These are phyloP conservation scores for Domatiomyces globalis DNA, from an alignment of 2,329 filamentous ascomycete genomes.

Conservation along the genomic window DNA sequence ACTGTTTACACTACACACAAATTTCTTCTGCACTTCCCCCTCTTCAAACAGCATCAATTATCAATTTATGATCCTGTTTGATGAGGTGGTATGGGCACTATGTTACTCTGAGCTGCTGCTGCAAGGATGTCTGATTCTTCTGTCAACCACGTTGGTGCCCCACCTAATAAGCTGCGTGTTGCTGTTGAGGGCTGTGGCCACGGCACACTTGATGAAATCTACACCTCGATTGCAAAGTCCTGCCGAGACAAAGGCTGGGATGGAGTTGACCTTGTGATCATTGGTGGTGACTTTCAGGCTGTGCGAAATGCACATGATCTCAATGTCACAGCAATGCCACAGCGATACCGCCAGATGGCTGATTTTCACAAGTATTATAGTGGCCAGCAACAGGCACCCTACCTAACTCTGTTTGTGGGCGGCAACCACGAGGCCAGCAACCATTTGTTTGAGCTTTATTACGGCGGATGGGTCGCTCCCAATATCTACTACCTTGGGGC, in stretches of 20 bases:
- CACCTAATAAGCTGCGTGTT: conserved; percentile 43
- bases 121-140: neutral
- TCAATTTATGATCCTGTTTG: no score
- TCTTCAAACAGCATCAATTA: no score
- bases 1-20: no score
- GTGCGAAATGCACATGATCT: conserved; percentile 80
- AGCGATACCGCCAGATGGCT: conserved; percentile 73
- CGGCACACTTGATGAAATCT: conserved; percentile 82
- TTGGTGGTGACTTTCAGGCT: conserved; percentile 92
- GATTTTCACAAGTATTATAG: conserved; percentile 95
- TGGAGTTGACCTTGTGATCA: conserved; percentile 76
- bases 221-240: conserved; percentile 57
- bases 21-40: no score
- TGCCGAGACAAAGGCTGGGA: conserved; percentile 62
- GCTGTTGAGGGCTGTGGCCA: conserved; percentile 88
- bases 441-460: conserved; percentile 82
- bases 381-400: conserved; percentile 61
- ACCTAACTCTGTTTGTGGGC: conserved; percentile 79
- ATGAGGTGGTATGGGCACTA: no score
- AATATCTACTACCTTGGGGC: conserved; percentile 96
- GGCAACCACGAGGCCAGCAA: conserved; percentile 93
- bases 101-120: neutral
- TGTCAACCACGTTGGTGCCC: neutral
- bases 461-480: conserved; percentile 91
- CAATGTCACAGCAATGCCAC: conserved; percentile 74